A percentile compares a stretch with the other conserved stretches of the same genome.
Evolutionary conservation across 139 green algal genomes (phyloP).

Genomic region (Astrephomene gubernaculifera): DNA sequence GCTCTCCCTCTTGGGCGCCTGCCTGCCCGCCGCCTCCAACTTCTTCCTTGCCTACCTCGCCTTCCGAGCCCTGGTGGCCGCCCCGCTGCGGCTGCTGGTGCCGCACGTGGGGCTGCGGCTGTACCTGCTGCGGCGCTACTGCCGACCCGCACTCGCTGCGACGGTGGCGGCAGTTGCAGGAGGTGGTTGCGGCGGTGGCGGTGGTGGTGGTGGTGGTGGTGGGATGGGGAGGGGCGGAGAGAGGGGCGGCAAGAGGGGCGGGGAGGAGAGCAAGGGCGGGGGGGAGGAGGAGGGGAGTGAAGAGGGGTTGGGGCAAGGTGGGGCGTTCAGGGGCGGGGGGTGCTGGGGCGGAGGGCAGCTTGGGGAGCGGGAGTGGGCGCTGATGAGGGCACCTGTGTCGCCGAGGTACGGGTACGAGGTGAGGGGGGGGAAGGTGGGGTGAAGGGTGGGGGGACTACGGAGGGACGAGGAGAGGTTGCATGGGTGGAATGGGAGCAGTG

Average conservation of each 20-base stretch:
- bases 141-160: not conserved
- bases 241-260: too few species aligned
- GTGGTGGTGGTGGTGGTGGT: not conserved
- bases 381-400: conserved; percentile 45
- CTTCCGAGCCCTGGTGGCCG: conserved; percentile 30
- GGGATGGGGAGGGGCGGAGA: too few species aligned
- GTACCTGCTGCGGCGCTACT: conserved; percentile 53
- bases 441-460: too few species aligned
- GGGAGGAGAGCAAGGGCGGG: too few species aligned
- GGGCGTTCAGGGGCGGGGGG: not conserved
- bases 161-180: too few species aligned
- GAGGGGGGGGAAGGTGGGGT: not conserved
- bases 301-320: too few species aligned
- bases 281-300: too few species aligned
- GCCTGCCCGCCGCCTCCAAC: conserved; percentile 83
- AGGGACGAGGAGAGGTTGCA: too few species aligned
- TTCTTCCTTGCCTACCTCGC: conserved; percentile 86
- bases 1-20: conserved; percentile 71
- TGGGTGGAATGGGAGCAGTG: too few species aligned
- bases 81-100: conserved; percentile 36
- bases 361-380: conserved; percentile 33
- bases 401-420: conserved; percentile 62
- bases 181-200: not conserved
- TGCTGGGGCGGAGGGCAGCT: not conserved
- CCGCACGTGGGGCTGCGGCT: conserved; percentile 56